Evolutionary conservation across 495 filamentous ascomycete genomes (phyloP), one percentile per base, ranked within the genome.

Genomic region (Margaritispora aquatica): DNA sequence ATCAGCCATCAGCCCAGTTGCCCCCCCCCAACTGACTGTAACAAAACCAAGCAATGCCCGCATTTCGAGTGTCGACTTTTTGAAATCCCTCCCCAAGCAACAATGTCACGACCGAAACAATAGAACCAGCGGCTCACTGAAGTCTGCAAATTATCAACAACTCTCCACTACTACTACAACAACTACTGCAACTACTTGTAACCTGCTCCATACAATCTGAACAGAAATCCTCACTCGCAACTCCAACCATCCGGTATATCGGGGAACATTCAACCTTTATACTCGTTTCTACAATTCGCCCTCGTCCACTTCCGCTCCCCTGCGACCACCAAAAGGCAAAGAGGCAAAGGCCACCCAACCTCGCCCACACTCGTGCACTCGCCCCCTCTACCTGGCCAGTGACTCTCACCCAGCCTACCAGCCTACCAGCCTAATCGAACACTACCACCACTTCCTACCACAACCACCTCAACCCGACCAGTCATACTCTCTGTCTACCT

Each of bases 91-190:
- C 52, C 27, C 47, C 46, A 57, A 50, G 51, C 58, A 53, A 57
- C n/a, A 54, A 38, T 64, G 64, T 62, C 61, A 64, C 47, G 65
- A 56, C 58, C 58, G 51, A 46, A 60, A 64, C 20, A 24, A 51
- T 67, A 54, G 26, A 36, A 19, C 63, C 54, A 59, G 65, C 65
- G 65, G 62, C 65, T 67, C 65, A 62, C 57, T 57, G 65, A 64
- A 64, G 61, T 67, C 65, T 67, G 65, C 65, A 34, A n/a, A n/a
- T n/a, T n/a, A n/a, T n/a, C n/a, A n/a, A n/a, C 51, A 13, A 29
- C 41, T 38, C 26, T 9, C 26, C n/a, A 21, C 57, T 34, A 21
- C 27, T 38, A 49, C 41, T 20, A 21, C 44, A 26, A 21, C 22
- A n/a, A n/a, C 51, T 27, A 24, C 7, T 10, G 11, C 20, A 21